Evolutionary conservation across 805 yeast species (phyloP).

Genomic region (Suhomyces prunicola): DNA sequence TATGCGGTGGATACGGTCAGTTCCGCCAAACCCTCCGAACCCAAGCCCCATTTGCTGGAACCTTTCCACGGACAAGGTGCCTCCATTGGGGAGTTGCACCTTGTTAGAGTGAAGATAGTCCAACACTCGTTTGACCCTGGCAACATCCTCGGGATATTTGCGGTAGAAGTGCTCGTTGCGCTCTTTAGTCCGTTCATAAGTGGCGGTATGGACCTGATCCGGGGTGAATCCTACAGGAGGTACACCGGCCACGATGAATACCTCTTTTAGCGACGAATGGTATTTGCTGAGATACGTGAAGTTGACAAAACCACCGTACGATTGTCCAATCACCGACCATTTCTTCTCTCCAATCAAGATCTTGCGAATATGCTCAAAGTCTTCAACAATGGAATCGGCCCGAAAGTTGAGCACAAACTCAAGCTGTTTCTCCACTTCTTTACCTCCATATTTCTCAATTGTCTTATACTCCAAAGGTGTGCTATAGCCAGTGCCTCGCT

Average conservation of each 20-base stretch:
- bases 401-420: constrained; percentile 44
- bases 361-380: constrained; percentile 45
- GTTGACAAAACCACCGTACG: constrained; percentile 54
- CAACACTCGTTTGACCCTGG: constrained; percentile 35
- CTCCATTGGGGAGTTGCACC: constrained; percentile 49
- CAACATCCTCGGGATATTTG: constrained; percentile 47
- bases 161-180: constrained; percentile 47
- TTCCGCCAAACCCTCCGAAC: constrained; percentile 52
- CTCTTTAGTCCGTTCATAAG: constrained; percentile 45
- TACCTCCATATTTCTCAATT: constrained; percentile 15
- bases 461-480: constrained; percentile 40
- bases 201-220: constrained; percentile 48
- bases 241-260: constrained; percentile 54
- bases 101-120: constrained; percentile 26
- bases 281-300: constrained; percentile 48
- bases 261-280: constrained; percentile 40
- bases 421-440: constrained; percentile 24
- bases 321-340: constrained; percentile 56
- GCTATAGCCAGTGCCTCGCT: constrained; percentile 60
- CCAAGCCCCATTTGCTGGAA: constrained; percentile 51
- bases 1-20: constrained; percentile 45
- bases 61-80: constrained; percentile 45
- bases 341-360: constrained; percentile 32
- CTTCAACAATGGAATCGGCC: constrained; percentile 52
- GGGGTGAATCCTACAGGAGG: constrained; percentile 49